Base-by-base conservation (phyloP, 1,284 basidiomycete genomes). In the Prillingera fragicola region DNA sequence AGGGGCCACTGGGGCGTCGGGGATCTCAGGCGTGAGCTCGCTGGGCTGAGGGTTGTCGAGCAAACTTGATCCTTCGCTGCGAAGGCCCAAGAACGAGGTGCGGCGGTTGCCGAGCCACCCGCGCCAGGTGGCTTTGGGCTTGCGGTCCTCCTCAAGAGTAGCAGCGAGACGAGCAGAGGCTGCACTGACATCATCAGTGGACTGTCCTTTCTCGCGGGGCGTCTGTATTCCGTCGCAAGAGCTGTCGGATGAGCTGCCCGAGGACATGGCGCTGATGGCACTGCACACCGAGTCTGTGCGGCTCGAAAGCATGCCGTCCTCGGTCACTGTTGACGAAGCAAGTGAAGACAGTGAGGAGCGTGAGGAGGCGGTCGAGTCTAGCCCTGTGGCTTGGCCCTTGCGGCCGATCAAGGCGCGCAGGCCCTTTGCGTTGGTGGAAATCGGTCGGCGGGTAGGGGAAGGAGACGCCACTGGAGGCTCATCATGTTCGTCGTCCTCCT, bases 151-250 rank as follows among this genome's bases (percentile, higher is more conserved):
- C 12, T 40, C 40, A 3, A 45, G 43, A 0, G 40, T 46, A 1
- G 43, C 50, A 12, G 41, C 40, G 2, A 49, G 42, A 13, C 27
- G 22, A 19, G 33, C 23, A 25, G 51, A 43, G 25, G 51, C 48
- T n/a, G 38, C 36, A 5, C 45, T 31, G n/a, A 31, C 18, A 10
- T 56, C 54, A 17, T 51, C 24, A 13, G 37, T 40, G 10, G 49
- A 41, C 7, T 33, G 48, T n/a, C n/a, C n/a, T n/a, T n/a, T n/a
- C 32, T 60, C 59, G 8, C 23, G 40, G 3, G 66, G 66, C 1
- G 66, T 69, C 32, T 56, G 49, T 19, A 59, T 40, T 2, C 56
- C 66, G 29, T 68, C 63, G 36, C 50, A 58, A 9, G 56, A 60
- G 39, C 43, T 40, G 15, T 48, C 49, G 8, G 48, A 43, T 5